These are phyloP conservation scores for Angomonas deanei DNA, from an alignment of 208 protist species.

Conservation along the genomic window DNA sequence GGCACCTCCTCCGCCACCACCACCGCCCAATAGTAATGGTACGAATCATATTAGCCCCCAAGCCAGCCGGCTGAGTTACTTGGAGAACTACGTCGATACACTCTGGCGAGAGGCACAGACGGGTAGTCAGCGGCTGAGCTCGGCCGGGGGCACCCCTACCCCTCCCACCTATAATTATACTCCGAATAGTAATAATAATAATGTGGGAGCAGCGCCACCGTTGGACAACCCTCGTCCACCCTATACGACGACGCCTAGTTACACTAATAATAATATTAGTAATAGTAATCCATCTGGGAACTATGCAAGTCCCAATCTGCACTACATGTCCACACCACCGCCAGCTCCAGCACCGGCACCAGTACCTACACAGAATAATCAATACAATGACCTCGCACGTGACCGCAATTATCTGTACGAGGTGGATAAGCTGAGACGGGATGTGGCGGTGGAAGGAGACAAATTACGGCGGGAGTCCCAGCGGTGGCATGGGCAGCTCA, in stretches of 20 bases:
- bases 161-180: neutral
- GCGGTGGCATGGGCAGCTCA: neutral
- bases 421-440: constrained; percentile 36
- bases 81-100: constrained; percentile 23
- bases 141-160: neutral
- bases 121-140: neutral
- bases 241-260: neutral
- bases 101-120: constrained; percentile 26
- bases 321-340: no score
- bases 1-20: neutral
- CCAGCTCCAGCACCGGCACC: no score
- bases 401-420: constrained; percentile 1
- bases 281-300: neutral
- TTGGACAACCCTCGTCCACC: neutral
- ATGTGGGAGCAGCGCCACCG: neutral
- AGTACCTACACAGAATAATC: no score
- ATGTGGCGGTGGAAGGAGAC: constrained; percentile 42
- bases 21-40: neutral
- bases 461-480: constrained; percentile 40
- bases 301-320: no score
- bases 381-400: neutral
- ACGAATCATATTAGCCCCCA: neutral
- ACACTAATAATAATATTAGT: constrained; percentile 1
- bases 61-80: neutral
- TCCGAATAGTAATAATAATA: neutral